A percentile compares a stretch with the other conserved stretches of the same genome.
Evolutionary conservation across 345 rosid species (phyloP).

Genomic region (Corchorus capsularis): DNA sequence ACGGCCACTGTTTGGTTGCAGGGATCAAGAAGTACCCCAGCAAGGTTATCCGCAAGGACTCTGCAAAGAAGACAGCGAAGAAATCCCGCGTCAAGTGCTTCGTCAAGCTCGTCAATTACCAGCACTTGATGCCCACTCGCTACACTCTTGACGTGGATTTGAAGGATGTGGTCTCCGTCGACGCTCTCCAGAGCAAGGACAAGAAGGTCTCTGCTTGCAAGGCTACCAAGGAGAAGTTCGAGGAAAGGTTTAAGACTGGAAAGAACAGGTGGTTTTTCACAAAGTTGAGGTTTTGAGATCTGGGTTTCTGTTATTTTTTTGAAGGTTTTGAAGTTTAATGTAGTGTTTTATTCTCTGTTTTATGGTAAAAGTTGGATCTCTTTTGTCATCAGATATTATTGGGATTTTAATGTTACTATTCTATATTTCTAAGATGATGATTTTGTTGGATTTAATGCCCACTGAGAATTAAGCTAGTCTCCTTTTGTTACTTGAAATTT

Average conservation of each 20-base stretch:
- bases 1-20: constrained; percentile 22
- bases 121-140: constrained; percentile 63
- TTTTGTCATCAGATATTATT: background rate
- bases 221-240: constrained; percentile 54
- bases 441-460: background rate
- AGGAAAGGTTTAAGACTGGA: constrained; percentile 63
- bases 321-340: background rate
- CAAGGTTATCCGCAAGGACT: constrained; percentile 55
- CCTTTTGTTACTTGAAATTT: background rate
- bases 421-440: background rate
- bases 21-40: constrained; percentile 54
- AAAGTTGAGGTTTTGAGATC: constrained; percentile 55
- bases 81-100: constrained; percentile 52
- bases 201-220: constrained; percentile 55
- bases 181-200: constrained; percentile 41
- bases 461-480: background rate
- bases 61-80: constrained; percentile 31
- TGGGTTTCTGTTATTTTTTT: background rate
- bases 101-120: constrained; percentile 54
- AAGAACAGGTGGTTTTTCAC: constrained; percentile 70
- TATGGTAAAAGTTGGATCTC: background rate
- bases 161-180: constrained; percentile 50
- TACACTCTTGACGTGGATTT: constrained; percentile 61
- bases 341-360: background rate
- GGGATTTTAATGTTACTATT: background rate